Conservation (phyloP, 1,284 basidiomycete species). For the Cystobasidium pallidum region DNA sequence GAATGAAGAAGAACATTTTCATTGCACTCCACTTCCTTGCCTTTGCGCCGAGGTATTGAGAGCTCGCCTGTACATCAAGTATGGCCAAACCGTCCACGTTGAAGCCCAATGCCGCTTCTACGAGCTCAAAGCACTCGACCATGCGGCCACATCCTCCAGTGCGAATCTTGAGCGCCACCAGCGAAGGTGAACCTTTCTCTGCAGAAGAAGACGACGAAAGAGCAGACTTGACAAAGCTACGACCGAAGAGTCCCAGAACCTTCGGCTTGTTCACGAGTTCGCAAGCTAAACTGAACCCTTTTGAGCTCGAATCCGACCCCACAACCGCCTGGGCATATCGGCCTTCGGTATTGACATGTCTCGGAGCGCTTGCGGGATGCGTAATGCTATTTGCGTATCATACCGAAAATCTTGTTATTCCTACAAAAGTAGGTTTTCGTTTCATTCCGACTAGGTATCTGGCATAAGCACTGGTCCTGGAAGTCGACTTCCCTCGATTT, state of each 20-base stretch:
- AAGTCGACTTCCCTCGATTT: neutral
- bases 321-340: constrained; percentile 38
- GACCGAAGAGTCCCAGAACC: constrained; percentile 17
- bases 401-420: constrained; percentile 38
- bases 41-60: neutral
- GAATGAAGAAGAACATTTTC: neutral
- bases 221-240: constrained; percentile 11
- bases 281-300: constrained; percentile 8
- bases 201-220: constrained; percentile 37
- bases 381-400: constrained; percentile 37
- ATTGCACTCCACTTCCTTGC: neutral
- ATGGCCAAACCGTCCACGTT: neutral
- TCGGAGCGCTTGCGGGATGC: constrained; percentile 15
- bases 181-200: constrained; percentile 38
- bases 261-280: constrained; percentile 18
- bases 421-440: constrained; percentile 23
- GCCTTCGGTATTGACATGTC: constrained; percentile 35
- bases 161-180: constrained; percentile 32
- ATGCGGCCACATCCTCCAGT: constrained; percentile 3
- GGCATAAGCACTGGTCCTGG: neutral
- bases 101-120: neutral
- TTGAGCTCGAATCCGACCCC: constrained; percentile 34
- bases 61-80: neutral
- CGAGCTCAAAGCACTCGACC: neutral
- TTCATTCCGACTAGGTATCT: no score